These are phyloP conservation scores for Didymella sp. DNA, from an alignment of 2,329 filamentous ascomycete genomes.

Conservation along the genomic window DNA sequence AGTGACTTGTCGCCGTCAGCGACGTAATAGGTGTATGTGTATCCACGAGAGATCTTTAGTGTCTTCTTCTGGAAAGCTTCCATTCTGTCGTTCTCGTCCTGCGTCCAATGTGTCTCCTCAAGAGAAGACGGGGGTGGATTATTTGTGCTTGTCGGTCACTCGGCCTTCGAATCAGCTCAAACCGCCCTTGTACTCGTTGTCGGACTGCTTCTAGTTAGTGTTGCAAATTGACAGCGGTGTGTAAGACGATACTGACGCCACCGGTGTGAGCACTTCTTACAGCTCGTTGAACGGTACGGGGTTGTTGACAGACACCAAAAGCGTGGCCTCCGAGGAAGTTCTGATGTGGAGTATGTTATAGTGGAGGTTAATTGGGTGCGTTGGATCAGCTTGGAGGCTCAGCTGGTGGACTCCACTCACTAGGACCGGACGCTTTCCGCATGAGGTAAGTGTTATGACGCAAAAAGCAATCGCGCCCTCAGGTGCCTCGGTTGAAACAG, in stretches of 20 bases:
- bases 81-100: conserved; percentile 21
- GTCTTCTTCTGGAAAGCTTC: conserved; percentile 39
- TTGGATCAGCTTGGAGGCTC: background rate
- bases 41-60: conserved; percentile 34
- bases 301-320: background rate
- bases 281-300: conserved; percentile 2
- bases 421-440: conserved; percentile 1
- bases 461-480: background rate
- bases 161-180: background rate
- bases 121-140: background rate
- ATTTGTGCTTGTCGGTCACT: background rate
- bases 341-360: conserved; percentile 8
- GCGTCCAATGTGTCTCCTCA: background rate
- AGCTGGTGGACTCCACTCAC: conserved; percentile 1
- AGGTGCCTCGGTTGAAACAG: background rate
- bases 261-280: conserved; percentile 2
- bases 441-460: conserved; percentile 9
- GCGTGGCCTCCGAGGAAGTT: background rate
- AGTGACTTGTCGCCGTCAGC: conserved; percentile 27
- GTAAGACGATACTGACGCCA: background rate
- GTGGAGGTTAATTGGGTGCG: conserved; percentile 10
- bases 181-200: background rate
- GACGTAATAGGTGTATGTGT: conserved; percentile 42
- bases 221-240: background rate
- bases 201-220: background rate